Percentiles rank a stretch among this genome's conserved stretches.
Conservation (phyloP, 2,329 filamentous ascomycete species). For the Septoria linicola region DNA sequence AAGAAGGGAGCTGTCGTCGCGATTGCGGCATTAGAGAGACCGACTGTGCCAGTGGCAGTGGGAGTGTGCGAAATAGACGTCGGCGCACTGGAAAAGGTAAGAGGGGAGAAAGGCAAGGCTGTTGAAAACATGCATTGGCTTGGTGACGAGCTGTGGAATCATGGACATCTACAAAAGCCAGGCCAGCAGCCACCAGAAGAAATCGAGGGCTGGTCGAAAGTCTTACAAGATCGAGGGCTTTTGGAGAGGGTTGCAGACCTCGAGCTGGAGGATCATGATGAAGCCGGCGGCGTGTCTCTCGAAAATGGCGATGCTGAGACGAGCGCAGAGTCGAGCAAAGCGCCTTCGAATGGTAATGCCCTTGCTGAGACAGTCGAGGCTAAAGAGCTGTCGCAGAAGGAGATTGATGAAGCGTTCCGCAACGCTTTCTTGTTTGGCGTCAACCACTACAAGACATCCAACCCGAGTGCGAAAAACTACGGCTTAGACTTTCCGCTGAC, state of each 20-base stretch:
- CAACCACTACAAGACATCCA: conserved; percentile 58
- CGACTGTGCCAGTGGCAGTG: conserved; percentile 63
- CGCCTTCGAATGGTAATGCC: conserved; percentile 12
- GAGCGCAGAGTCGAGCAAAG: conserved; percentile 24
- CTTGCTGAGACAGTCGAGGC: conserved; percentile 30
- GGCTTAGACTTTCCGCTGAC: conserved; percentile 62
- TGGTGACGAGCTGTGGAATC: conserved; percentile 68
- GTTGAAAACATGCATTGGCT: conserved; percentile 66
- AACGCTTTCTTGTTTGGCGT: conserved; percentile 65
- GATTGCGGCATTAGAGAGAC: conserved; percentile 58
- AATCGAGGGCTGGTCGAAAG: conserved; percentile 52
- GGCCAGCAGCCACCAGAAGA: conserved; percentile 55
- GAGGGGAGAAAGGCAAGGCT: conserved; percentile 63
- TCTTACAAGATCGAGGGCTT: conserved; percentile 38
- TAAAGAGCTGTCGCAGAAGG: conserved; percentile 55
- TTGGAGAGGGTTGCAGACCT: conserved; percentile 45
- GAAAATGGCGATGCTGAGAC: conserved; percentile 19
- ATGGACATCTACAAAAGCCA: conserved; percentile 55
- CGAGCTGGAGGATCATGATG: conserved; percentile 45
- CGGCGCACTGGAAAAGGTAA: conserved; percentile 53
- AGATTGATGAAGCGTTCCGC: conserved; percentile 65
- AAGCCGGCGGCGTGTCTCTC: conserved; percentile 50
- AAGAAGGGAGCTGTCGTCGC: conserved; percentile 62
- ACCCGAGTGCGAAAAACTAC: conserved; percentile 52
- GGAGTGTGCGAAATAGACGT: conserved; percentile 66